Evolutionary conservation across 768 basidiomycete genomes (phyloP), one percentile per base, ranked within the genome.

Genomic region (Xerocomus spinulosus): DNA sequence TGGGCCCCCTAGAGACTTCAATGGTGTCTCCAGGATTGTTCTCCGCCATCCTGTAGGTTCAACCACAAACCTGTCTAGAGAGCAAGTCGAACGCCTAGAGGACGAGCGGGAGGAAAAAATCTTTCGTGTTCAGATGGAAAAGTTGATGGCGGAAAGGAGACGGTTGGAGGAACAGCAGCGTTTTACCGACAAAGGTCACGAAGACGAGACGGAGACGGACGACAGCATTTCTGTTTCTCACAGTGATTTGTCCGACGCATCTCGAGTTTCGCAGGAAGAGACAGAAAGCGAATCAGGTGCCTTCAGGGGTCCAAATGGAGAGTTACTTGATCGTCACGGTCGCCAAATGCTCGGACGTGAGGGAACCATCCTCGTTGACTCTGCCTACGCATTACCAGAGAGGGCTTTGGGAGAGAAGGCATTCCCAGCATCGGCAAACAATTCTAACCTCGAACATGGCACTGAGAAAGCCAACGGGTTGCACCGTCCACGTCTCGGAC

Each of bases 61-160:
- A 0, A 28, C 33, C 1, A 49, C 57, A 14, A 66, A 68, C 24
- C 46, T 64, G 14, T 62, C 63, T 10, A 43, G 61, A 30, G 44
- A 51, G 3, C 67, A 67, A 20, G 56, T 67, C 0, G 58, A 60
- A 12, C 41, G n/a, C 4, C n/a, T 62, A 28, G 48, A 61, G 33
- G 42, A 39, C 5, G 50, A 37, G 26, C 53, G 41, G 4, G 59
- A 57, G 24, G 50, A 40, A 0, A 18, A 10, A 12, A 56, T 62
- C 18, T 3, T 44, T 10, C 42, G 13, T 1, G 35, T 45, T 2
- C 61, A 62, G 35, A 15, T 50, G 6, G 26, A 28, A 13, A 64
- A 28, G 24, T 21, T 62, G 3, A 28, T 61, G 37, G 62, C 38
- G 4, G n/a, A 48, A 5, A 49, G 42, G 26, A 7, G 21, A 5